A percentile compares a stretch with the other conserved stretches of the same genome.
These are phyloP conservation scores for Fusarium continuum DNA, from an alignment of 2,329 filamentous ascomycete species.

Conservation along the genomic window DNA sequence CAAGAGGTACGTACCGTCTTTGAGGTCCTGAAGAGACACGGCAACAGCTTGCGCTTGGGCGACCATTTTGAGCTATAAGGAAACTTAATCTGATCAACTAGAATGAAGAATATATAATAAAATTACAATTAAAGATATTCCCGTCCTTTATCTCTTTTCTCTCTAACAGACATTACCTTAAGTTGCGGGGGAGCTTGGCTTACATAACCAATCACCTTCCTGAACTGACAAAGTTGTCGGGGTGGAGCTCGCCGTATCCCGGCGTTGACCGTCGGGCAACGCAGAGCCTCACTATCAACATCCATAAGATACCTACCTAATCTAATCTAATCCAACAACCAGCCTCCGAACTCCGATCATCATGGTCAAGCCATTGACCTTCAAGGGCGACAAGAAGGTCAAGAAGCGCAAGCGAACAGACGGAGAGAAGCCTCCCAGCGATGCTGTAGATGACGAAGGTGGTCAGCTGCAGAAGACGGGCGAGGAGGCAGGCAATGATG, in stretches of 20 bases:
- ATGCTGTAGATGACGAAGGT: constrained; percentile 23
- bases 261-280: constrained; percentile 16
- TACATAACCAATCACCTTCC: constrained; percentile 42
- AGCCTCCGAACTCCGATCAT: constrained; percentile 2
- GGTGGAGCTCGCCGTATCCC: constrained; percentile 50
- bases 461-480: constrained; percentile 37
- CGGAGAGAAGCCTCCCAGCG: constrained; percentile 56
- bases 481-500: constrained; percentile 67
- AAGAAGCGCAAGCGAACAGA: constrained; percentile 87
- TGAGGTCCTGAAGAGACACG: constrained; percentile 69
- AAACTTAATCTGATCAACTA: neutral
- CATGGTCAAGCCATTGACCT: constrained; percentile 90
- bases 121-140: neutral
- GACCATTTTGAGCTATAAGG: constrained; percentile 49
- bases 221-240: constrained; percentile 1
- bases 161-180: constrained; percentile 7
- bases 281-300: constrained; percentile 9
- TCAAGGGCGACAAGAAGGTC: constrained; percentile 96
- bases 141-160: constrained; percentile 4
- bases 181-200: constrained; percentile 32
- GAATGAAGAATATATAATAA: neutral
- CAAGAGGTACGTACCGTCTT: constrained; percentile 58
- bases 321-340: neutral
- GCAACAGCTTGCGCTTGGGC: constrained; percentile 65
- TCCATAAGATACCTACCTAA: constrained; percentile 13